phyloP scores from a whole-genome alignment of 2,329 filamentous ascomycete genomes.

The Hypomyces perniciosus region DNA sequence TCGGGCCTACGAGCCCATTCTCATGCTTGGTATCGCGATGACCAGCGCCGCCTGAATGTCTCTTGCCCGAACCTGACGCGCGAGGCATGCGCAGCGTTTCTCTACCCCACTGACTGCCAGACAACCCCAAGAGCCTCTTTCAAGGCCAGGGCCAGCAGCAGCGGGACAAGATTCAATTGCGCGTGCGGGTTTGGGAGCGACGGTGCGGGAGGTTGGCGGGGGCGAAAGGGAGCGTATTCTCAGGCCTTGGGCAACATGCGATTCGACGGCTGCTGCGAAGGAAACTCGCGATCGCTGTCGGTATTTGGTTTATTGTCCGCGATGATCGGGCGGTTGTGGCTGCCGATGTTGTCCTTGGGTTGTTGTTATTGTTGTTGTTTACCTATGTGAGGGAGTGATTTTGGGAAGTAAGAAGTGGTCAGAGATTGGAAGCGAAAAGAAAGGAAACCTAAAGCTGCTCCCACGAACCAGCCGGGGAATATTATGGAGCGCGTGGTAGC shows the following conservation, averaged over 20 bases:
- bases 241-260: neutral
- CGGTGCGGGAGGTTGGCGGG: conserved; percentile 12
- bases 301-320: neutral
- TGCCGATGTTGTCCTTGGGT: neutral
- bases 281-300: neutral
- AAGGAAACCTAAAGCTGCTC: conserved; percentile 1
- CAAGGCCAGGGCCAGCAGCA: conserved; percentile 32
- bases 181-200: conserved; percentile 9
- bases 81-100: conserved; percentile 53
- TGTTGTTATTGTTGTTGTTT: neutral
- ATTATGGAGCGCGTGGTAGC: conserved; percentile 4
- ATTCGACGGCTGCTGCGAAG: neutral
- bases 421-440: conserved; percentile 9
- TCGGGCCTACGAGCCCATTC: conserved; percentile 70
- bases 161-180: conserved; percentile 18
- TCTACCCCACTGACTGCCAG: conserved; percentile 28
- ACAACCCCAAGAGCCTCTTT: conserved; percentile 29
- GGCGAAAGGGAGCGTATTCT: conserved; percentile 12
- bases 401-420: conserved; percentile 8
- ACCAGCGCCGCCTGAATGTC: conserved; percentile 55
- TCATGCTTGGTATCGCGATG: conserved; percentile 74
- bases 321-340: neutral
- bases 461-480: conserved; percentile 13
- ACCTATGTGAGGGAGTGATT: conserved; percentile 12
- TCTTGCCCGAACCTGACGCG: conserved; percentile 52